Conservation (phyloP, 495 filamentous ascomycete genomes). For the Penicillium soppii region DNA sequence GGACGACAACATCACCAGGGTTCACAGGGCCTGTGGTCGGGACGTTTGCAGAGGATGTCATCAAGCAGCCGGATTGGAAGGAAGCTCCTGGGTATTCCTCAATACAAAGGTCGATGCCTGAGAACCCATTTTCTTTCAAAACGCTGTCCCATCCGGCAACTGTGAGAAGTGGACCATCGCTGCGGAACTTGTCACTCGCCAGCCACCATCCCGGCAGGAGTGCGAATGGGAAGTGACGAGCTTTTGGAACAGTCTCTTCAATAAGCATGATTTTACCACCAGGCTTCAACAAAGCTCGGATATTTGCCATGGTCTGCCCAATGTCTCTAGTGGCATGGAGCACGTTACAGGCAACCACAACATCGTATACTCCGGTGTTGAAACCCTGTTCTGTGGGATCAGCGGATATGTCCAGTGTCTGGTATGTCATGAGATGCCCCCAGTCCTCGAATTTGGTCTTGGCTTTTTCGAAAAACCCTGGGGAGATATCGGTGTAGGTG, state of each 20-base stretch:
- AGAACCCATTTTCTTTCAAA: slow-evolving; percentile 24
- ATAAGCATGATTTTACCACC: slow-evolving; percentile 27
- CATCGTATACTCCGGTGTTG: slow-evolving; percentile 41
- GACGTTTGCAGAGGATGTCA: slow-evolving; percentile 22
- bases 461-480: slow-evolving; percentile 34
- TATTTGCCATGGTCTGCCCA: slow-evolving; percentile 45
- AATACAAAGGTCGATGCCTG: slow-evolving; percentile 23
- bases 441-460: slow-evolving; percentile 17
- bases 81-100: slow-evolving; percentile 25
- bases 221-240: slow-evolving; percentile 28
- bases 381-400: slow-evolving; percentile 49
- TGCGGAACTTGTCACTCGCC: slow-evolving; percentile 20
- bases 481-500: slow-evolving; percentile 42
- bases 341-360: slow-evolving; percentile 52
- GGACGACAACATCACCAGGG: slow-evolving; percentile 22
- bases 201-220: slow-evolving; percentile 32
- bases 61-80: slow-evolving; percentile 23
- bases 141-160: slow-evolving; percentile 22
- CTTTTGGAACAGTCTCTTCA: slow-evolving; percentile 24
- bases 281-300: slow-evolving; percentile 35
- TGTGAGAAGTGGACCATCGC: slow-evolving; percentile 21
- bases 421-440: slow-evolving; percentile 43
- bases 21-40: slow-evolving; percentile 7
- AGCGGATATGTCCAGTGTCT: slow-evolving; percentile 45
- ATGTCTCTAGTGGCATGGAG: slow-evolving; percentile 53